Conservation (phyloP, 1,139 yeast genomes). For the Lodderomyces oxycetoniae region DNA sequence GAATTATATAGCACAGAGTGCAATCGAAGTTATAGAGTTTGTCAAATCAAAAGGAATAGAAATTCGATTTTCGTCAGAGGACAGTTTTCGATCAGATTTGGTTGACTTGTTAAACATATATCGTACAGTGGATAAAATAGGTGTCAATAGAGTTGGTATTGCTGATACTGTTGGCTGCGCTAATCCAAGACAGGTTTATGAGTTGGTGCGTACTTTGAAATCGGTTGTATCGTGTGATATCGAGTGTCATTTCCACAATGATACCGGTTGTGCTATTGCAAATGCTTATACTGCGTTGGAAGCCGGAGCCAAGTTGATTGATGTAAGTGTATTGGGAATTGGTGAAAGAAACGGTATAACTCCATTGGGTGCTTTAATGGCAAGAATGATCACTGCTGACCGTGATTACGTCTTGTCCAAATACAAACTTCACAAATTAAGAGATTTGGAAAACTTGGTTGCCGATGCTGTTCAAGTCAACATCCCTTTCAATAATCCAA, state of each 20-base stretch:
- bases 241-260: conserved; percentile 98
- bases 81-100: conserved; percentile 94
- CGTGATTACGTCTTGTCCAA: conserved; percentile 93
- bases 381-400: conserved; percentile 98
- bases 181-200: conserved; percentile 97
- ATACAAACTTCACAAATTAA: conserved; percentile 91
- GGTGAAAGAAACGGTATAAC: conserved; percentile 99
- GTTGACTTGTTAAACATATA: conserved; percentile 93
- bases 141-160: conserved; percentile 98
- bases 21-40: conserved; percentile 94
- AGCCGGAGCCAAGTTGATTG: conserved; percentile 95
- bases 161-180: conserved; percentile 99
- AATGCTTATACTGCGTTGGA: conserved; percentile 97
- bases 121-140: conserved; percentile 95
- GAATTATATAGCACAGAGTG: conserved; percentile 96
- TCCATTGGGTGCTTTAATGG: conserved; percentile 97
- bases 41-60: conserved; percentile 97
- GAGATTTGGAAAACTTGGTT: conserved; percentile 92
- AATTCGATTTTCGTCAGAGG: conserved; percentile 95
- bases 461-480: conserved; percentile 97
- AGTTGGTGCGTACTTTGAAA: conserved; percentile 87
- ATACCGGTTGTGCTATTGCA: conserved; percentile 98
- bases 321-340: conserved; percentile 92
- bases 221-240: conserved; percentile 95
- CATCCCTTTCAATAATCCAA: conserved; percentile 97